Evolutionary conservation across 805 yeast species (phyloP), one percentile per base, ranked within the genome.

Genomic region (Schizosaccharomyces pombe): DNA sequence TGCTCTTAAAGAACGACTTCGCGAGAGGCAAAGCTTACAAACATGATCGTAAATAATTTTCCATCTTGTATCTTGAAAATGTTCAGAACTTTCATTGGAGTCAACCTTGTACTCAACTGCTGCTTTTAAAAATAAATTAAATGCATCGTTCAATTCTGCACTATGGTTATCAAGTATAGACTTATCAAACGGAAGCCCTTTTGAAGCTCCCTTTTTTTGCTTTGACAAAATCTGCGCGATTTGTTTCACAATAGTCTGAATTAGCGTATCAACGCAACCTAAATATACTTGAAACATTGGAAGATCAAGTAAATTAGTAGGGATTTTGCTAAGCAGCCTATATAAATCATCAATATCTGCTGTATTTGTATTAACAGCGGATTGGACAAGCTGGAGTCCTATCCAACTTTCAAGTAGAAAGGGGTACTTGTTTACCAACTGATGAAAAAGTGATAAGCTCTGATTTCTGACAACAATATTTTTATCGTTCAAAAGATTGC

Each of bases 241-340:
- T 37, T 37, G 43, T 24, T 37, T 37, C 22, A 37, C 43, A 37
- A 37, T 37, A 24, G n/a, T 37, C 22, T 37, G 43, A 2, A 37
- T 37, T 16, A 37, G 22, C 43, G 22, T 14, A 37, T 37, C 43
- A 37, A 37, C 22, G 22, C 4, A 37, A 6, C 24, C n/a, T 5
- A 37, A 3, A 75, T 68, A 8, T 6, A 9, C 3, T 11, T 37
- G 43, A 37, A 37, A 24, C 43, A 16, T 37, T 5, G 43, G 43
- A 12, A 37, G 43, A 37, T 37, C 43, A 12, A 37, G 43, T 37
- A 16, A 9, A 37, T 9, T 19, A 37, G 43, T 24, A 11, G 43
- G 22, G 22, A 37, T 14, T n/a, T n/a, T 37, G 22, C 22, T 19
- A 11, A 37, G 22, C 9, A 37, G n/a, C 5, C n/a, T 24, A 12